Percentiles rank a stretch among this genome's conserved stretches.
phyloP scores from a whole-genome alignment of 78 protist species.

The Bodo saltans region DNA sequence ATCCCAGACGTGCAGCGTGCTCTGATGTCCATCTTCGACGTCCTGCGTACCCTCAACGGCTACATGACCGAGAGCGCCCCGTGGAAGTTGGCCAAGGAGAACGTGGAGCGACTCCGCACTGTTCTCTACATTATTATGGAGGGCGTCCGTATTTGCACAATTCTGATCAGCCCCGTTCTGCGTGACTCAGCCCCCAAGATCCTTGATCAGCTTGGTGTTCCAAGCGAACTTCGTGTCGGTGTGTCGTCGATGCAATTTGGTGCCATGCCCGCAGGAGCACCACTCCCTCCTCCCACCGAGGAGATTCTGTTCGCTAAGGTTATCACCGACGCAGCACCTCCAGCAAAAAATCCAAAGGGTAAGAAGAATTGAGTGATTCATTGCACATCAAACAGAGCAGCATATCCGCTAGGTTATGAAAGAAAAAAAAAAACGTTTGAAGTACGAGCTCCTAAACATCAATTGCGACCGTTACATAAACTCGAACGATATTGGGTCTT shows the following conservation, averaged over 20 bases:
- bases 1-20: not conserved
- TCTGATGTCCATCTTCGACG: not conserved
- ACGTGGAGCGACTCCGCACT: not conserved
- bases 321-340: no score
- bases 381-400: no score
- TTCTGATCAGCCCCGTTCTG: not conserved
- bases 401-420: no score
- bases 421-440: no score
- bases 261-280: not conserved
- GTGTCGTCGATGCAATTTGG: not conserved
- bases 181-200: not conserved
- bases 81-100: slow-evolving; percentile 22
- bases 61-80: slow-evolving; percentile 22
- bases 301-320: not conserved
- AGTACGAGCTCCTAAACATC: no score
- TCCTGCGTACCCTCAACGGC: not conserved
- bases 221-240: not conserved
- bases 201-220: not conserved
- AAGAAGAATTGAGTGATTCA: no score
- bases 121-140: not conserved
- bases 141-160: not conserved
- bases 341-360: no score
- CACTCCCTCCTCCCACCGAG: not conserved
- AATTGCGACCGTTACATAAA: no score
- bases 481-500: no score